Base-by-base conservation (phyloP, 495 filamentous ascomycete genomes). In the Rusavskia elegans region DNA sequence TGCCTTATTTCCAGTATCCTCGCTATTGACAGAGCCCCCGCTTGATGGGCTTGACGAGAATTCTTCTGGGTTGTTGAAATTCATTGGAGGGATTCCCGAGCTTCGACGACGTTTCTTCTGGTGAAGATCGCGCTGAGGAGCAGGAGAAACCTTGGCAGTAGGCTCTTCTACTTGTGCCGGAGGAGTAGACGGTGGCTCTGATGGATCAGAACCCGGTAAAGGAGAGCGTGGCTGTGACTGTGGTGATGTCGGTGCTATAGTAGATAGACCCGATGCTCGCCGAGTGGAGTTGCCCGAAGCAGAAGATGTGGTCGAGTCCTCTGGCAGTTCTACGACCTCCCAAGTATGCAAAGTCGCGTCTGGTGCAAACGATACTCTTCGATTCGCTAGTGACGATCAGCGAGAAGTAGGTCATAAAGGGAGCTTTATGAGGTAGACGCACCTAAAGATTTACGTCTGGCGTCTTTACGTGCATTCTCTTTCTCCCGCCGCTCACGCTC, bases 331-430 rank as follows among this genome's bases (percentile, higher is more conserved):
- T 3, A 94, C 78, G 49, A 95, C 89, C 61, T 96, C 89, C 80
- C 94, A 99, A 3, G 92, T 99, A 63, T 99, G 92, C 32, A 99
- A 70, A 9, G 92, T 99, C 14, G 92, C 92, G 66, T 99, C 92
- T 1, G 92, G 92, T 5, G 92, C 92, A 62, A 99, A 99, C 0
- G 90, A 96, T 38, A 99, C 92, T 53, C 92, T 80, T 59, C 93
- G 85, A 66, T 92, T 90, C 32, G 86, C 88, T 74, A 52, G 49
- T 27, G 32, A 50, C 9, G 8, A 38, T 30, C 19, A 49, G 51
- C 66, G 48, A 66, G 55, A 37, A 48, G 50, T 17, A 27, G 16
- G 35, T 32, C n/a, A 23, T n/a, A 32, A 5, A 13, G 25, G 41
- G 7, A 19, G 39, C 1, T 50, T 14, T 25, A 38, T 48, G 50